Conservation (phyloP, 768 basidiomycete genomes). For the Neoboletus subvelutipes region DNA sequence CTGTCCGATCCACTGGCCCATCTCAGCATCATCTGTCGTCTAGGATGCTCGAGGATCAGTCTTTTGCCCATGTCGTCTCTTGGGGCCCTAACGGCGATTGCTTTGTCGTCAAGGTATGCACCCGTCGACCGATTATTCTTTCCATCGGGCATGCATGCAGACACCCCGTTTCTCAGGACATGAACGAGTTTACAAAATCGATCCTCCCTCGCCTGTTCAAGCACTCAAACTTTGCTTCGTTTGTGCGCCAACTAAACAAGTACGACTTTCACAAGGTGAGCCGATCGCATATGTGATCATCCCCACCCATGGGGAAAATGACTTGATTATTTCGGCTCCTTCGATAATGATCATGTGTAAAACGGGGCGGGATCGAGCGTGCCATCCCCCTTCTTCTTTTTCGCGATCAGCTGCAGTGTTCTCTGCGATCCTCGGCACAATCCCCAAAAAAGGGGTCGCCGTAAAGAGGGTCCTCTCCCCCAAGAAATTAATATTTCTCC, state of each 20-base stretch:
- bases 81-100: conserved; percentile 86
- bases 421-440: conserved; percentile 11
- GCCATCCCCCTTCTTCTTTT: conserved; percentile 10
- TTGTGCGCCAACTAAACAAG: conserved; percentile 92
- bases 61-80: conserved; percentile 69
- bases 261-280: conserved; percentile 92
- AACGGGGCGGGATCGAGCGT: conserved; percentile 17
- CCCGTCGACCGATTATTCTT: neutral
- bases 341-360: conserved; percentile 14
- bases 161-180: conserved; percentile 51
- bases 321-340: conserved; percentile 6
- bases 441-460: conserved; percentile 5
- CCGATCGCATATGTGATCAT: neutral
- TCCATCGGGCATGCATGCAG: conserved; percentile 23
- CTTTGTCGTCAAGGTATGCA: conserved; percentile 79
- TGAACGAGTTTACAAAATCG: conserved; percentile 93
- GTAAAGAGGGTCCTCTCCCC: neutral
- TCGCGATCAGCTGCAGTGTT: neutral
- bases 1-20: neutral
- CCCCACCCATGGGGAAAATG: neutral
- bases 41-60: conserved; percentile 86
- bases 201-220: conserved; percentile 90
- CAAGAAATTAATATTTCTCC: neutral
- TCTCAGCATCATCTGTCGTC: conserved; percentile 8
- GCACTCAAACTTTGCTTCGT: conserved; percentile 28